Conservation (phyloP, 2,329 filamentous ascomycete genomes). For the Chrysosporium keratinophilum region DNA sequence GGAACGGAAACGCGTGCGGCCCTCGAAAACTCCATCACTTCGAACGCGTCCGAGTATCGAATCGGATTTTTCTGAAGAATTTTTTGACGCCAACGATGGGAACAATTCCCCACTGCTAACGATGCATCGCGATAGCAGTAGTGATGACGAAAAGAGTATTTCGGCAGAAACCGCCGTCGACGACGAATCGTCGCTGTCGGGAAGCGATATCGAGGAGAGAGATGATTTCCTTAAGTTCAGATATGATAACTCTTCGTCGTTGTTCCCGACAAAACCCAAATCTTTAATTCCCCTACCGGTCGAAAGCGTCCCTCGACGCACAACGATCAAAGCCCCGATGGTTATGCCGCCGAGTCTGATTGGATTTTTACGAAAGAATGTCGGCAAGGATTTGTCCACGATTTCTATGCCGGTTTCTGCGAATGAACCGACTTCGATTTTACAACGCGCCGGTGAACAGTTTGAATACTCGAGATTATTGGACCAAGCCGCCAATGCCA, state of each 20-base stretch:
- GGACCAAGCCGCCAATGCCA: conserved; percentile 54
- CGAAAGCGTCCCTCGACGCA: conserved; percentile 54
- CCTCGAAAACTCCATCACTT: conserved; percentile 45
- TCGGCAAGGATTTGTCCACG: conserved; percentile 91
- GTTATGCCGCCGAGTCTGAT: conserved; percentile 82
- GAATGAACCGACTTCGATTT: conserved; percentile 80
- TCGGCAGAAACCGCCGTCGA: conserved; percentile 39
- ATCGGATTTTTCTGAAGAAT: conserved; percentile 73
- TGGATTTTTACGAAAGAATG: conserved; percentile 89
- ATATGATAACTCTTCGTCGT: conserved; percentile 33
- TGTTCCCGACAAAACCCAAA: conserved; percentile 69
- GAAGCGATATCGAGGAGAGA: conserved; percentile 46
- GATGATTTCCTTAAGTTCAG: conserved; percentile 31
- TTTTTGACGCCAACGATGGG: conserved; percentile 78
- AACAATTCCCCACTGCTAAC: conserved; percentile 57
- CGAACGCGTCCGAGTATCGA: conserved; percentile 62
- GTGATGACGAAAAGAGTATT: conserved; percentile 52
- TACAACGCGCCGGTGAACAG: conserved; percentile 83
- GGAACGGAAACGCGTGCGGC: conserved; percentile 67
- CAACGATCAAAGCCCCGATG: conserved; percentile 60
- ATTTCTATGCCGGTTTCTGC: conserved; percentile 96
- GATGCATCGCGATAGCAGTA: conserved; percentile 62
- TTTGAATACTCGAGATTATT: conserved; percentile 82
- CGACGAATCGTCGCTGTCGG: conserved; percentile 47
- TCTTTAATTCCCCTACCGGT: conserved; percentile 68